A percentile compares a stretch with the other conserved stretches of the same genome.
Evolutionary conservation across 148 eudicot species (phyloP).

Genomic region (Oxyria digyna): DNA sequence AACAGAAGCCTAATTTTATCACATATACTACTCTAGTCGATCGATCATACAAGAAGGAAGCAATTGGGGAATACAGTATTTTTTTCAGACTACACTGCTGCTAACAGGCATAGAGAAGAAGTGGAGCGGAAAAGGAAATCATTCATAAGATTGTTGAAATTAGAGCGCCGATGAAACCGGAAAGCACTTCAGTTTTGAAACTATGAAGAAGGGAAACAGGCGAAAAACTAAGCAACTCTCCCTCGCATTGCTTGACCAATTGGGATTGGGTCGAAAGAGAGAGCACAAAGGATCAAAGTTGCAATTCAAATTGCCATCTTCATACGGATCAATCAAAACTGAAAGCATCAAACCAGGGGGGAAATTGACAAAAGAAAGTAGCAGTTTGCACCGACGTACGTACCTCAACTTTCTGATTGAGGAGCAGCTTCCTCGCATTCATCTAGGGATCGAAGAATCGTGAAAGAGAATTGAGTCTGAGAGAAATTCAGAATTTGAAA

Average conservation of each 20-base stretch:
- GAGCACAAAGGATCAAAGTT: neutral
- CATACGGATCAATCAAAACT: neutral
- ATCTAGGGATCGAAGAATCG: neutral
- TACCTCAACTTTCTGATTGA: slow-evolving; percentile 11
- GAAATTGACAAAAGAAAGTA: neutral
- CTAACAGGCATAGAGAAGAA: neutral
- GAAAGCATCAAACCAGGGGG: neutral
- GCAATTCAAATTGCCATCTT: neutral
- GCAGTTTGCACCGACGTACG: neutral
- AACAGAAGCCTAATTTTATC: neutral
- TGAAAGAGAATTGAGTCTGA: neutral
- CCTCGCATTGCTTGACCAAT: neutral
- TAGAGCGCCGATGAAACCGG: neutral
- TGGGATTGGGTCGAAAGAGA: neutral
- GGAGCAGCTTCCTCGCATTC: slow-evolving; percentile 10
- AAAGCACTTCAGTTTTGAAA: neutral
- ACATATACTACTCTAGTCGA: neutral
- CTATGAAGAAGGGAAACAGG: neutral
- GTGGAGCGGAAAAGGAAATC: neutral
- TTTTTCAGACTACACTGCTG: neutral
- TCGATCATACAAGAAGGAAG: neutral
- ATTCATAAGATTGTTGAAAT: neutral
- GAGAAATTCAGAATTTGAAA: neutral
- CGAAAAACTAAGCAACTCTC: neutral
- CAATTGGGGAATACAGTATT: neutral